A percentile compares a stretch with the other conserved stretches of the same genome.
Conservation (phyloP, 768 basidiomycete genomes). For the Zangia roseola region DNA sequence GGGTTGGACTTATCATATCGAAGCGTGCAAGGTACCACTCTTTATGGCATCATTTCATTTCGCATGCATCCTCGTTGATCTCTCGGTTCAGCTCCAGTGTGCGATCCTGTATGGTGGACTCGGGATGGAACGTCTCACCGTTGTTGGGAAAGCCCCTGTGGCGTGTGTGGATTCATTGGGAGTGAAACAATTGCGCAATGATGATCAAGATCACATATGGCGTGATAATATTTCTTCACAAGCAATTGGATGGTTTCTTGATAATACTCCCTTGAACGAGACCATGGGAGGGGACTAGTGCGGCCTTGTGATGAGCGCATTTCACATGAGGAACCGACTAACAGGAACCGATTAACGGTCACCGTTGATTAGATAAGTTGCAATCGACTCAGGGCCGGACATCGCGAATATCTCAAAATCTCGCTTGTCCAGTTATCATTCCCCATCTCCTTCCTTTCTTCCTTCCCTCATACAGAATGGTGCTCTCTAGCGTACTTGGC, state of each 20-base stretch:
- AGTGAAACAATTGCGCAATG: not conserved
- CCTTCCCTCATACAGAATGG: slow-evolving; percentile 47
- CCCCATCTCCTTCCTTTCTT: slow-evolving; percentile 12
- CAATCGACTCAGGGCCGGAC: slow-evolving; percentile 35
- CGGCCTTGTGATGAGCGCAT: not conserved
- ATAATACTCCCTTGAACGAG: no score
- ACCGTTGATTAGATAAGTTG: slow-evolving; percentile 27
- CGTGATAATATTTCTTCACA: no score
- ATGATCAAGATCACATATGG: not conserved
- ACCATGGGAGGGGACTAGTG: not conserved
- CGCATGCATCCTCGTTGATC: no score
- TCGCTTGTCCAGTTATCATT: slow-evolving; percentile 1
- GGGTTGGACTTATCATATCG: no score
- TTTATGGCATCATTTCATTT: no score
- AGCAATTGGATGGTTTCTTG: no score
- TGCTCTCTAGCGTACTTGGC: slow-evolving; percentile 82
- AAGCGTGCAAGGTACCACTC: no score
- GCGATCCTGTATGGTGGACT: no score
- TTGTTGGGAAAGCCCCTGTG: no score
- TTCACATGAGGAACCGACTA: slow-evolving; percentile 15
- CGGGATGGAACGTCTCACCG: no score
- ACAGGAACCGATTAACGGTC: not conserved
- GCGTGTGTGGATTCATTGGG: no score
- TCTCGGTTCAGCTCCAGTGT: no score
- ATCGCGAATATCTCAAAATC: slow-evolving; percentile 29